phyloP scores from a whole-genome alignment of 352 stramenopile species.

The Phytophthora idaei region DNA sequence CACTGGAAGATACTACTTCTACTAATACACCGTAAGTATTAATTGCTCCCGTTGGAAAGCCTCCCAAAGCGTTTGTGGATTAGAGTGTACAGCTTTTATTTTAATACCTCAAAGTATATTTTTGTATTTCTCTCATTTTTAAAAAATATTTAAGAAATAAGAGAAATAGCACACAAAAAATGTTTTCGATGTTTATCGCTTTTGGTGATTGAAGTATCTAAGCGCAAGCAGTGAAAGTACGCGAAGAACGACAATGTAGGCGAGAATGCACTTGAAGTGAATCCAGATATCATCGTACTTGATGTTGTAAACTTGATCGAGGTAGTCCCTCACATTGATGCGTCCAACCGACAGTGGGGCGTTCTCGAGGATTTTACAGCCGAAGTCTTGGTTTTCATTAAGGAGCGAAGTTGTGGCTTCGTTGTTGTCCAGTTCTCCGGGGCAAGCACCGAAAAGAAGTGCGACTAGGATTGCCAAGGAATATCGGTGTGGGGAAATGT shows the following conservation, averaged over 20 bases:
- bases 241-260: constrained; percentile 27
- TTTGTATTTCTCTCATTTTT: too few relatives aligned
- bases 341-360: constrained; percentile 9
- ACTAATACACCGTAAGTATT: neutral
- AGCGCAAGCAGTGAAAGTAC: constrained; percentile 19
- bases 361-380: constrained; percentile 15
- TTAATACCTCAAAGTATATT: too few relatives aligned
- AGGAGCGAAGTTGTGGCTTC: neutral
- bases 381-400: neutral
- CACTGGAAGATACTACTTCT: neutral
- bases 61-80: too few relatives aligned
- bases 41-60: neutral
- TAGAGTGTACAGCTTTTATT: too few relatives aligned
- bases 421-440: constrained; percentile 10
- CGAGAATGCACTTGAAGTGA: constrained; percentile 28
- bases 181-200: neutral
- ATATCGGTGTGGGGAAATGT: constrained; percentile 15
- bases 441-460: neutral
- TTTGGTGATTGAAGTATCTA: constrained; percentile 18
- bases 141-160: neutral
- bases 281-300: constrained; percentile 27
- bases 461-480: neutral
- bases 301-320: constrained; percentile 42
- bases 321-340: constrained; percentile 20
- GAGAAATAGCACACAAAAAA: neutral